These are phyloP conservation scores for Lasiodiplodia hormozganensis DNA, from an alignment of 2,329 filamentous ascomycete species.

Conservation along the genomic window DNA sequence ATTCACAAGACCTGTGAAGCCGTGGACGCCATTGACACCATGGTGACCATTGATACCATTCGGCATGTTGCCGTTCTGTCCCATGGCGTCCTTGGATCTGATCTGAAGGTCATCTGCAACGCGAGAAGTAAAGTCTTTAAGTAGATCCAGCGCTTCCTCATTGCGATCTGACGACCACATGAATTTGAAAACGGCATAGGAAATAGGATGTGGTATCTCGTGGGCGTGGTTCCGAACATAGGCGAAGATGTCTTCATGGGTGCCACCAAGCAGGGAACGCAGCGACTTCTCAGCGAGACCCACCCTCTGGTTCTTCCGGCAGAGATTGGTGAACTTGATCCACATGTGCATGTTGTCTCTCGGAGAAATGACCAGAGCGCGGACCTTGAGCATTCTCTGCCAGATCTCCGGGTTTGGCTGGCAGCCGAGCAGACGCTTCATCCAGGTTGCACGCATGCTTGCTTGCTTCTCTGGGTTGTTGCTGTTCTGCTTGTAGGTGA, in stretches of 20 bases:
- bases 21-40: slow-evolving; percentile 55
- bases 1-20: slow-evolving; percentile 53
- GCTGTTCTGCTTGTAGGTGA: slow-evolving; percentile 90
- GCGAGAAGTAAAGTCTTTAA: slow-evolving; percentile 67
- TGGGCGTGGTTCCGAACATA: slow-evolving; percentile 45
- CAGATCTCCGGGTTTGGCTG: slow-evolving; percentile 98
- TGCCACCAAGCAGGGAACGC: slow-evolving; percentile 82
- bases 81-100: slow-evolving; percentile 40
- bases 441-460: slow-evolving; percentile 93
- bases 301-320: slow-evolving; percentile 93
- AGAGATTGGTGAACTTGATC: slow-evolving; percentile 99
- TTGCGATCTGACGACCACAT: slow-evolving; percentile 76
- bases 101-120: slow-evolving; percentile 65
- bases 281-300: slow-evolving; percentile 95
- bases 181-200: slow-evolving; percentile 97
- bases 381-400: slow-evolving; percentile 96
- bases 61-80: slow-evolving; percentile 44
- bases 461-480: slow-evolving; percentile 84
- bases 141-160: slow-evolving; percentile 58
- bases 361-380: slow-evolving; percentile 88
- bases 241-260: slow-evolving; percentile 58
- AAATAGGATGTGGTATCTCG: slow-evolving; percentile 75
- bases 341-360: slow-evolving; percentile 98
- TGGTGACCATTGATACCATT: slow-evolving; percentile 55
- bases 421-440: slow-evolving; percentile 90